Evolutionary conservation across 1,284 basidiomycete genomes (phyloP), one percentile per base, ranked within the genome.

Genomic region (Vanrija sp.): DNA sequence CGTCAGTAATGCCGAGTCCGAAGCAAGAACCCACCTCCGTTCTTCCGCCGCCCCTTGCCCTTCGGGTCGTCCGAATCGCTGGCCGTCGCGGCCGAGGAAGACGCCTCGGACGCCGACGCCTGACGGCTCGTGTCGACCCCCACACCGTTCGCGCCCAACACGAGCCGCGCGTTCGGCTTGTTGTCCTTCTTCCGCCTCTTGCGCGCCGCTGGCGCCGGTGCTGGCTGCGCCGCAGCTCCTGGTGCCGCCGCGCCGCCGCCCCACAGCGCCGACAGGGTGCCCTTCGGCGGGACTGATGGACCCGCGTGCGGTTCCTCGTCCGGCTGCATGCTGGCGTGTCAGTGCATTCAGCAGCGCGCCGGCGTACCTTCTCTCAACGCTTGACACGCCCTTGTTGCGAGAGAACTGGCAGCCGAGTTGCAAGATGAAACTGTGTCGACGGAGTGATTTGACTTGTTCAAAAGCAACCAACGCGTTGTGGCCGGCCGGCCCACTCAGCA

Each of bases 111-210:
- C 28, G 3, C 28, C 12, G 34, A 34, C 4, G 5, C 34, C 10
- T 12, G 9, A 2, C 34, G 34, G 34, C 34, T 34, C 6, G 58
- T 49, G 2, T 39, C 51, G 15, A 52, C 50, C 8, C 40, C 54
- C 18, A 58, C 38, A 0, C 54, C 57, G n/a, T 49, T 25, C 6
- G 46, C 54, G 19, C 49, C 34, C 25, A 58, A 55, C 5, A 55
- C 51, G 14, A 61, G 60, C 6, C 51, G 47, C 0, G 42, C 60
- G 29, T 61, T 55, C 16, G 38, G 29, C 4, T 26, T 46, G 12
- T 49, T 25, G 9, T 57, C 58, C 45, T 61, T 61, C 46, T 52
- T 57, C 28, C 49, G 39, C 18, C 60, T 39, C 53, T 61, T 61
- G 38, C 60, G 55, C 16, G 29, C 48, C 4, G 42, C 43, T 10